Evolutionary conservation across 2,329 filamentous ascomycete species (phyloP), one percentile per base, ranked within the genome.

Genomic region (Whalleya microplaca): DNA sequence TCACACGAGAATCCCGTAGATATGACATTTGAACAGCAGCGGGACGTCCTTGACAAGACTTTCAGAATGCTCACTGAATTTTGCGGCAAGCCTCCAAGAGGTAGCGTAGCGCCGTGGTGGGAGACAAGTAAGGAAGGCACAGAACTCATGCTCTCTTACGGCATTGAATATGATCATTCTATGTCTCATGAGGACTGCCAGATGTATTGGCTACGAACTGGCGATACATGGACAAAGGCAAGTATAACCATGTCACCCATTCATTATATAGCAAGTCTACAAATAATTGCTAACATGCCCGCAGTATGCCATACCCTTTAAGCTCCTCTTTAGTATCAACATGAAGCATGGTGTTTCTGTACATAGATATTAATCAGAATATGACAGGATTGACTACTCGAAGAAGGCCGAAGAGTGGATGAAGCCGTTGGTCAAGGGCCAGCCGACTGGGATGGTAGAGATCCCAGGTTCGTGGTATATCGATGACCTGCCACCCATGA

Each of bases 11-110:
- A 92, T 64, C 88, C 89, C 0, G 79, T 78, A 0, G 83, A 86
- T 54, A 90, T 92, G 88, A 88, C 81, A 0, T 70, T 89, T 1
- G 88, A 92, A 68, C 90, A 93, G 73, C 89, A 93, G 71, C 82
- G 81, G 14, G 88, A 90, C 55, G 86, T 93, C 16, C 80, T 94
- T 5, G 86, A 89, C 66, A 90, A 90, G 72, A 91, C 88, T 18
- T 91, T 87, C 69, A 81, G 82, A 20, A 79, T 92, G 72, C 80
- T 92, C 32, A 90, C 85, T 0, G 84, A 88, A 0, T 89, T 93
- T 66, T 83, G 82, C 41, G 86, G 89, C 5, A 91, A 90, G 72
- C 86, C 86, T 0, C 90, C 90, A 0, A 77, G 87, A 0, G 89
- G 90, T 1, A 87, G 82, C 41, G 89, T 92, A 0, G 89, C 88